A percentile compares a stretch with the other conserved stretches of the same genome.
phyloP scores from a whole-genome alignment of 345 rosid species.

The Pelargonium nanum region DNA sequence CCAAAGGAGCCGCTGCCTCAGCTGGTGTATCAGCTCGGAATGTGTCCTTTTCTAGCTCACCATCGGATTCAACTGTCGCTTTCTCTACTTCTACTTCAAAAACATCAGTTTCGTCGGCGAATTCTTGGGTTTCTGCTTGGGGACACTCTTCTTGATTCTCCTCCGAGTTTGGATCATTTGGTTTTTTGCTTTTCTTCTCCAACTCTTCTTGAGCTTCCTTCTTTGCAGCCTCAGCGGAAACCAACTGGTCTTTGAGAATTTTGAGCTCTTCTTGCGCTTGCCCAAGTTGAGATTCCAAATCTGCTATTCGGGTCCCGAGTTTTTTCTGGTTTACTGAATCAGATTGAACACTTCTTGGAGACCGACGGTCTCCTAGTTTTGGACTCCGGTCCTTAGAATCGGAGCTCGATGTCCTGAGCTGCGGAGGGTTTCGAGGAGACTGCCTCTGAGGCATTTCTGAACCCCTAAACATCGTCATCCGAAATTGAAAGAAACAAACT shows the following conservation, averaged over 20 bases:
- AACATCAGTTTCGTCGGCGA: slow-evolving; percentile 47
- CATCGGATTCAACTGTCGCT: slow-evolving; percentile 19
- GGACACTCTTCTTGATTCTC: not conserved
- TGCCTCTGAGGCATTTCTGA: slow-evolving; percentile 71
- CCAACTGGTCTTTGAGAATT: slow-evolving; percentile 62
- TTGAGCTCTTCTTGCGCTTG: slow-evolving; percentile 90
- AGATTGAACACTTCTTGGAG: slow-evolving; percentile 60
- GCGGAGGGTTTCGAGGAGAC: slow-evolving; percentile 48
- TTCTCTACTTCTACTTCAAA: slow-evolving; percentile 57
- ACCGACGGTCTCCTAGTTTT: slow-evolving; percentile 59
- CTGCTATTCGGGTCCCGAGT: slow-evolving; percentile 71
- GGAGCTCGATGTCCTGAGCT: slow-evolving; percentile 47
- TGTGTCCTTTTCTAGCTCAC: slow-evolving; percentile 16
- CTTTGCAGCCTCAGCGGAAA: slow-evolving; percentile 76
- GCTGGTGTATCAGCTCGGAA: slow-evolving; percentile 12
- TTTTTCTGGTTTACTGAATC: slow-evolving; percentile 63
- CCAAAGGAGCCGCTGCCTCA: slow-evolving; percentile 13
- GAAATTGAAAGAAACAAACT: not conserved
- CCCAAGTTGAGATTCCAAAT: slow-evolving; percentile 81
- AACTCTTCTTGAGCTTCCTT: slow-evolving; percentile 56
- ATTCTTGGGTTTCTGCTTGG: slow-evolving; percentile 7
- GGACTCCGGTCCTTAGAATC: slow-evolving; percentile 58
- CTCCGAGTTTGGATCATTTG: slow-evolving; percentile 8
- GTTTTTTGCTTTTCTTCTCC: slow-evolving; percentile 46
- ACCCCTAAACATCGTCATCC: slow-evolving; percentile 27